A percentile compares a stretch with the other conserved stretches of the same genome.
Conservation (phyloP, 345 rosid genomes). For the Hypericum androsaemum region DNA sequence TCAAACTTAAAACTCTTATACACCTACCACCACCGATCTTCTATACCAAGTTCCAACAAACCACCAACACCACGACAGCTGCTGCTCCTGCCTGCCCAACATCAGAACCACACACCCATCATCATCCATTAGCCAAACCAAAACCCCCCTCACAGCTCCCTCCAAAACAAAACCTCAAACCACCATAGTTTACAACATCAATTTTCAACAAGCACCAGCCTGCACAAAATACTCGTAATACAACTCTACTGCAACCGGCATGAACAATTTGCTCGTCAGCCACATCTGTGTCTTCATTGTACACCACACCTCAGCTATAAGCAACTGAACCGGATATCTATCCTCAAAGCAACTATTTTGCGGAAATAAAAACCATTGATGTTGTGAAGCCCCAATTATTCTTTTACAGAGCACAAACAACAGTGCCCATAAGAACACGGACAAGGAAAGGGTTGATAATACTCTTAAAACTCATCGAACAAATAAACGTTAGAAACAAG, state of each 20-base stretch:
- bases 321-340: too few relatives aligned
- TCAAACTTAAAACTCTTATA: conserved; percentile 25
- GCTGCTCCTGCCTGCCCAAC: conserved; percentile 65
- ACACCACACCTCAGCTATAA: too few relatives aligned
- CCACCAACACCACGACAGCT: conserved; percentile 36
- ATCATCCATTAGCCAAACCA: conserved; percentile 48
- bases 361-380: too few relatives aligned
- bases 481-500: too few relatives aligned
- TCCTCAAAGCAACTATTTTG: too few relatives aligned
- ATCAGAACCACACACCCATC: conserved; percentile 56
- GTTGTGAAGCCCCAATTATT: too few relatives aligned
- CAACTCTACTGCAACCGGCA: conserved; percentile 13
- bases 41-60: conserved; percentile 27
- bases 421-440: too few relatives aligned
- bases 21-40: conserved; percentile 38
- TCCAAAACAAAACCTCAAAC: conserved; percentile 41
- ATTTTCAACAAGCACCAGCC: conserved; percentile 35
- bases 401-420: too few relatives aligned
- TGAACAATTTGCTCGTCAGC: conserved; percentile 16
- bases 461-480: too few relatives aligned
- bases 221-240: conserved; percentile 20
- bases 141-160: conserved; percentile 30
- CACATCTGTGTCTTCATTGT: background rate
- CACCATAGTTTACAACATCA: conserved; percentile 28
- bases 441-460: too few relatives aligned